Conservation (phyloP, 1,284 basidiomycete genomes). For the Moesziomyces parantarcticus region DNA sequence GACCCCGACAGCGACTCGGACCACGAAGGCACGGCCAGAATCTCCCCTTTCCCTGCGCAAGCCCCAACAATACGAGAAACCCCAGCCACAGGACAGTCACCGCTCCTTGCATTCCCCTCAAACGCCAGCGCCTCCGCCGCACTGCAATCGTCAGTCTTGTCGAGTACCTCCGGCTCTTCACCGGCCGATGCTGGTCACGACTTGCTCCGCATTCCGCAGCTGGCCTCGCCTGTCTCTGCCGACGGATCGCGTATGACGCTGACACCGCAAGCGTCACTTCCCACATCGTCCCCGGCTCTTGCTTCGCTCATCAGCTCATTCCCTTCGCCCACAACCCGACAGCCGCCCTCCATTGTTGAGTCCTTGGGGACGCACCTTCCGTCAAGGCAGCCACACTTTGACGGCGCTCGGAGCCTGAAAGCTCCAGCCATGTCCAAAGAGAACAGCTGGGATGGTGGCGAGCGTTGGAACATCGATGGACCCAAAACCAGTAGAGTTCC, state of each 20-base stretch:
- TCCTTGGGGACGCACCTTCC: not conserved
- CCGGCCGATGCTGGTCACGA: conserved; percentile 2
- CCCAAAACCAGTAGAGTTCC: conserved; percentile 5
- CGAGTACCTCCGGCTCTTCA: conserved; percentile 3
- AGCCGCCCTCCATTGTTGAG: not conserved
- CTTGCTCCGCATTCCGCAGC: conserved; percentile 3
- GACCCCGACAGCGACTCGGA: conserved; percentile 28
- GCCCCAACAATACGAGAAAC: conserved; percentile 9
- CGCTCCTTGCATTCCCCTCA: conserved; percentile 1
- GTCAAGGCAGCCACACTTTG: not conserved
- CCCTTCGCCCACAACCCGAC: conserved; percentile 23
- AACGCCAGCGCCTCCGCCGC: not conserved
- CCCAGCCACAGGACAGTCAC: not conserved
- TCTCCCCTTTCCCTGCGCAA: not conserved
- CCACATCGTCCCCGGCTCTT: conserved; percentile 28
- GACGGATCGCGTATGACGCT: conserved; percentile 1
- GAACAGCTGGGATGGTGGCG: conserved; percentile 42
- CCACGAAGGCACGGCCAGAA: conserved; percentile 1
- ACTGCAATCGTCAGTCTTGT: not conserved
- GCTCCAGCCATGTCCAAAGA: conserved; percentile 13
- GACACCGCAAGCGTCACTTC: conserved; percentile 8
- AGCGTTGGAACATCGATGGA: conserved; percentile 11
- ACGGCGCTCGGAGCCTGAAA: not conserved
- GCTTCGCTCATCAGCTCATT: conserved; percentile 45
- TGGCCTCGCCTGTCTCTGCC: not conserved